Percentiles rank a stretch among this genome's conserved stretches.
These are phyloP conservation scores for Croton laevigatus DNA, from an alignment of 441 rosid genomes.

Conservation along the genomic window DNA sequence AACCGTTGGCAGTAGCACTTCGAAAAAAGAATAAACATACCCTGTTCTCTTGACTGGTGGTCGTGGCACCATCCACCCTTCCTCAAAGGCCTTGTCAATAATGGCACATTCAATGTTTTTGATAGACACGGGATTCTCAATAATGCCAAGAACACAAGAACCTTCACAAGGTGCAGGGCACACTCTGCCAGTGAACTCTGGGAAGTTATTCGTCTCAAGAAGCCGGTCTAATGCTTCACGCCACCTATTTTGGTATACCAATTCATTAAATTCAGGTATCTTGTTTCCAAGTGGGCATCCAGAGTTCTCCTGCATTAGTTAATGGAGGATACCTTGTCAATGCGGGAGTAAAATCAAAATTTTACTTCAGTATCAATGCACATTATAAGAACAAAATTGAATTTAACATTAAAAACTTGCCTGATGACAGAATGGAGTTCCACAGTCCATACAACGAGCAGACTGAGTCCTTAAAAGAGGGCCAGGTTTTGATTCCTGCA, in stretches of 20 bases:
- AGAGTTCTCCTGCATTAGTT: slow-evolving; percentile 73
- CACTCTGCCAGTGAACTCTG: slow-evolving; percentile 98
- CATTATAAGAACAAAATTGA: neutral
- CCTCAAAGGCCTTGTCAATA: slow-evolving; percentile 96
- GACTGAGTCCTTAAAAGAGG: slow-evolving; percentile 90
- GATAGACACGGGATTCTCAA: slow-evolving; percentile 98
- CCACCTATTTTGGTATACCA: slow-evolving; percentile 99
- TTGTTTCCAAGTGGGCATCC: slow-evolving; percentile 99
- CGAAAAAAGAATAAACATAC: slow-evolving; percentile 37
- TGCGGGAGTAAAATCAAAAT: neutral
- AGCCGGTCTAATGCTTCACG: slow-evolving; percentile 92
- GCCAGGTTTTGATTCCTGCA: slow-evolving; percentile 80
- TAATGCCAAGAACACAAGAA: slow-evolving; percentile 98
- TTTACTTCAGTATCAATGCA: neutral
- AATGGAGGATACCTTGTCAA: neutral
- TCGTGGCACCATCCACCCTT: slow-evolving; percentile 99
- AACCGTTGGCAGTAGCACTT: neutral
- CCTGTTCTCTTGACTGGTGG: slow-evolving; percentile 92
- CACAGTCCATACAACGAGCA: slow-evolving; percentile 99
- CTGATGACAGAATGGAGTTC: slow-evolving; percentile 99
- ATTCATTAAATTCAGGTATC: slow-evolving; percentile 99
- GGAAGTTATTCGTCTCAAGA: slow-evolving; percentile 98
- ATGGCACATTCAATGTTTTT: slow-evolving; percentile 94
- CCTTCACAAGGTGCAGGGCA: slow-evolving; percentile 99
- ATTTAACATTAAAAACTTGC: slow-evolving; percentile 28